A percentile compares a stretch with the other conserved stretches of the same genome.
These are phyloP conservation scores for Blastobotrys peoriensis DNA, from an alignment of 805 yeast species.

Conservation along the genomic window DNA sequence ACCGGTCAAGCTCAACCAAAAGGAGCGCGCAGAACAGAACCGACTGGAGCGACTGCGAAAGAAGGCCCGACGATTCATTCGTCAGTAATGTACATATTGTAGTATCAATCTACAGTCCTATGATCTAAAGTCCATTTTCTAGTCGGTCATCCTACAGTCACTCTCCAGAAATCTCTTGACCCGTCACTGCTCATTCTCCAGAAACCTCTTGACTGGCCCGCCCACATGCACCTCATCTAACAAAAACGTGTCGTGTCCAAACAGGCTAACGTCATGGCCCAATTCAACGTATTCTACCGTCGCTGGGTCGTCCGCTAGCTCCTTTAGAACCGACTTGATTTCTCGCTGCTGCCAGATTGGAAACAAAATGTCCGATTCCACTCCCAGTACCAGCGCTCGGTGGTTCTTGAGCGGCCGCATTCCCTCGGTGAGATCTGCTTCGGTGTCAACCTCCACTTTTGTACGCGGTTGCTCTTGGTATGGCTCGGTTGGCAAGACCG, in stretches of 20 bases:
- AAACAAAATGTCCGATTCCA: conserved; percentile 85
- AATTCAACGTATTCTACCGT: conserved; percentile 64
- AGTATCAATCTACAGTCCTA: too few relatives aligned
- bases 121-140: too few relatives aligned
- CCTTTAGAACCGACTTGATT: conserved; percentile 53
- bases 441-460: conserved; percentile 44
- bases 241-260: conserved; percentile 89
- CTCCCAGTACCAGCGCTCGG: conserved; percentile 76
- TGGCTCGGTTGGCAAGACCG: conserved; percentile 46
- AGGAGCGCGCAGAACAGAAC: conserved; percentile 18
- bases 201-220: conserved; percentile 60
- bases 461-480: conserved; percentile 45
- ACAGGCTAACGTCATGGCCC: conserved; percentile 68
- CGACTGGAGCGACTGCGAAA: conserved; percentile 15
- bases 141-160: too few relatives aligned
- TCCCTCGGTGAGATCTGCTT: conserved; percentile 60
- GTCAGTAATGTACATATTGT: background rate
- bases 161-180: too few relatives aligned
- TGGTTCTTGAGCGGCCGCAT: conserved; percentile 55
- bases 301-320: conserved; percentile 34
- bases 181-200: conserved; percentile 30
- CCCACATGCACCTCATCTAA: conserved; percentile 77
- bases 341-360: conserved; percentile 95
- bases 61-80: conserved; percentile 19
- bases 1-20: conserved; percentile 24